Conservation (phyloP, 1,284 basidiomycete genomes). For the Afroboletus lepidellus region DNA sequence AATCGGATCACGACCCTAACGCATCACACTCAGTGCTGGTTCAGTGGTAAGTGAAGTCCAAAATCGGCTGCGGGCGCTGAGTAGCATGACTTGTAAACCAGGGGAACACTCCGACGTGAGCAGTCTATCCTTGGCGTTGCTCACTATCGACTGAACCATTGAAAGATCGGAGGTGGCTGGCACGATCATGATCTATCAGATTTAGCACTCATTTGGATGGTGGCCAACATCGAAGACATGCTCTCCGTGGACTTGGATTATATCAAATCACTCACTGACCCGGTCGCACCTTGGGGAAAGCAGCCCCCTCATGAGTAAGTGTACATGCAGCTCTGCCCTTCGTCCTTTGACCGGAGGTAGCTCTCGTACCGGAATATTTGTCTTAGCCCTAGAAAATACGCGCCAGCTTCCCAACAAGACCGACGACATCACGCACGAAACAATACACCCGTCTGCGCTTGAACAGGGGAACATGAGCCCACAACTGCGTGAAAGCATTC, state of each 20-base stretch:
- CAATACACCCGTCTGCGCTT: constrained; percentile 59
- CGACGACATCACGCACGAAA: constrained; percentile 55
- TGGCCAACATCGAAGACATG: constrained; percentile 52
- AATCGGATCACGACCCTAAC: constrained; percentile 3
- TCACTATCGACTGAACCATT: constrained; percentile 4
- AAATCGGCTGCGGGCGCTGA: not conserved
- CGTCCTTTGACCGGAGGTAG: constrained; percentile 33
- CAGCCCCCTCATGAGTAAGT: constrained; percentile 60
- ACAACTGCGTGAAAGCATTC: constrained; percentile 37
- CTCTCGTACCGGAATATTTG: constrained; percentile 53
- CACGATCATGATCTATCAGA: constrained; percentile 66
- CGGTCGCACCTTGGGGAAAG: constrained; percentile 58
- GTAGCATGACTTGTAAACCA: constrained; percentile 20
- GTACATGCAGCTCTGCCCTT: not conserved
- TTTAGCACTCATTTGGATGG: constrained; percentile 66
- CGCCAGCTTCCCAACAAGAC: constrained; percentile 48
- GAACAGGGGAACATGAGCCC: constrained; percentile 41
- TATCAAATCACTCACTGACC: constrained; percentile 46
- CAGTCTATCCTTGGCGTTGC: not conserved
- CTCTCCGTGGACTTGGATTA: constrained; percentile 58
- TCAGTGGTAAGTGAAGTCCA: constrained; percentile 45
- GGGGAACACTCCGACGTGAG: constrained; percentile 63
- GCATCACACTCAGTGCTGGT: constrained; percentile 55
- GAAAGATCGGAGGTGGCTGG: constrained; percentile 68
- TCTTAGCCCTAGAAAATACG: constrained; percentile 41